Conservation (phyloP, 1,284 basidiomycete genomes). For the Chalciporus sp. region DNA sequence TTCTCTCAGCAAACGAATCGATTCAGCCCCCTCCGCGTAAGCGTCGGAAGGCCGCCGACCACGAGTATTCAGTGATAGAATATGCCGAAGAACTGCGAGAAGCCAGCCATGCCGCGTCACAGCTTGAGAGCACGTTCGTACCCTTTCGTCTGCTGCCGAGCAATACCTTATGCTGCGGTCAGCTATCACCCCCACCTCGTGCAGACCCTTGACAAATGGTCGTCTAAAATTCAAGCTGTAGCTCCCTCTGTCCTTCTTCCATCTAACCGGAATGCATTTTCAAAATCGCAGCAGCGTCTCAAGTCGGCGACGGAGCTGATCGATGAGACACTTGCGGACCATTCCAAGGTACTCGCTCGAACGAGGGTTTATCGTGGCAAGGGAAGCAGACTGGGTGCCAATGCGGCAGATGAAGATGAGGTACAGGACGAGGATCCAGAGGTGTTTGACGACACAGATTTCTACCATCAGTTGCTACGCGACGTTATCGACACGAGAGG, state of each 20-base stretch:
- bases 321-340: constrained; percentile 66
- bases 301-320: constrained; percentile 72
- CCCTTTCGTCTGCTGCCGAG: background rate
- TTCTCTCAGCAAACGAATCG: constrained; percentile 51
- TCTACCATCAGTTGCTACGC: constrained; percentile 86
- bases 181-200: constrained; percentile 73
- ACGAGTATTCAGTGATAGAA: constrained; percentile 12
- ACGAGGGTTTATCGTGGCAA: constrained; percentile 57
- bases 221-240: constrained; percentile 89
- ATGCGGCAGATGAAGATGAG: constrained; percentile 26
- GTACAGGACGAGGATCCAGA: constrained; percentile 48
- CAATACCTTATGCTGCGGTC: constrained; percentile 10
- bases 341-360: constrained; percentile 55
- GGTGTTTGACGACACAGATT: constrained; percentile 86
- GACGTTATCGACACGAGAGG: constrained; percentile 82
- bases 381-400: constrained; percentile 42
- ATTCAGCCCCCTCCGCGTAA: constrained; percentile 59
- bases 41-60: constrained; percentile 44
- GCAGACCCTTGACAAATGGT: constrained; percentile 88
- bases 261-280: constrained; percentile 67
- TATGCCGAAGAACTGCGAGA: constrained; percentile 41
- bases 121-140: constrained; percentile 61
- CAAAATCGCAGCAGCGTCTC: constrained; percentile 48
- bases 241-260: constrained; percentile 75
- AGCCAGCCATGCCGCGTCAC: constrained; percentile 46